Evolutionary conservation across 1,139 yeast genomes (phyloP), one percentile per base, ranked within the genome.

Genomic region (Yamadazyma taylorii): DNA sequence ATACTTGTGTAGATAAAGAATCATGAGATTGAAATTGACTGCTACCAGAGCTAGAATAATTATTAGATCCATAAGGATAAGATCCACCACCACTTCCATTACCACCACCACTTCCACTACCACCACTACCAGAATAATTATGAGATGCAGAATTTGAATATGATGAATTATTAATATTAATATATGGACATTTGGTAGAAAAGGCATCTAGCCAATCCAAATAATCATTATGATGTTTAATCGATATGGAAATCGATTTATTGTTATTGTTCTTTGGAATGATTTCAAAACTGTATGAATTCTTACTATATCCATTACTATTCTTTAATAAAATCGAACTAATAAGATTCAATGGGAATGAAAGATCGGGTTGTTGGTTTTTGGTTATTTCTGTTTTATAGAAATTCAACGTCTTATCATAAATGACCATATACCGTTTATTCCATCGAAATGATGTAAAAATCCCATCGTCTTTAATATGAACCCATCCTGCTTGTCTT

Each of bases 171-270:
- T 29, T 29, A 14, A 69, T 67, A 36, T 62, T 68, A 14, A 63
- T 59, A 45, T 84, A 68, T 1, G 97, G 96, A 51, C 95, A 86
- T 57, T 87, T 87, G 13, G 92, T 78, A 48, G 88, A 81, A 47
- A 90, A 86, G 12, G 88, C 85, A 60, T 92, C 97, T 45, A 90
- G 75, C 98, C 98, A 90, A 45, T 86, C 84, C 58, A 86, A 79
- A 47, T 87, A 73, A 46, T 90, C 97, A 42, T 80, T 76, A 53
- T 87, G 88, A 22, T 83, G 71, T 58, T 87, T 89, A 46, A 92
- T 77, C 1, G 90, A 78, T 32, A 90, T 79, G 49, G 79, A 79
- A 25, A 89, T 73, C 3, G 95, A 77, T 56, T 83, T 84, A 47
- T 73, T 74, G 32, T 51, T 70, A 19, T 38, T 41, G 39, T 66